Evolutionary conservation across 805 yeast species (phyloP), one percentile per base, ranked within the genome.

Genomic region (Saccharomycopsis babjevae): DNA sequence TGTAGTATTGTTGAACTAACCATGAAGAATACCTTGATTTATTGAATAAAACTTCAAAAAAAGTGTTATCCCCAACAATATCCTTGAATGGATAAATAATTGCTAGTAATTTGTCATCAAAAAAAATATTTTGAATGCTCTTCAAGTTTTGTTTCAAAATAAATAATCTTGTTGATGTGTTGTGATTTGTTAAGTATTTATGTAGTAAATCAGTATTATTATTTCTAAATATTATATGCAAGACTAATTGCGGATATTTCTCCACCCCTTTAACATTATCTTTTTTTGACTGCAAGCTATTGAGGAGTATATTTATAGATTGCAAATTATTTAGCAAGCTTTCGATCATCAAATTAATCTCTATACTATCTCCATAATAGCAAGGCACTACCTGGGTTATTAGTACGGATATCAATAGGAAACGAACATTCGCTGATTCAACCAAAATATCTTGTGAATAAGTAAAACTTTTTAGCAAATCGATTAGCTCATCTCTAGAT

Each of bases 391-490:
- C 54, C n/a, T 56, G 46, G 2, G 57, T n/a, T 15, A 62, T 30
- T n/a, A 62, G 32, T n/a, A 52, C 46, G 5, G 60, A 56, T 1
- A 60, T 54, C 20, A 62, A 39, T 50, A 58, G 40, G 54, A 62
- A 62, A 22, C 57, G 61, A 13, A 62, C 54, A 57, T 62, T 62
- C 5, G 62, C 32, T 11, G 61, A 56, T 10, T 32, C 22, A 16
- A 20, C 18, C 6, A 61, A 18, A n/a, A 32, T n/a, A 16, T 38
- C 43, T 3, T 13, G 16, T 20, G 52, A 46, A 22, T 46, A 28
- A 7, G 15, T 25, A 22, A 46, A 46, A 25, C 15, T 22, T 2
- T 46, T 20, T 4, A 46, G 28, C 52, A 46, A 46, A 11, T 11
- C 28, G 22, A 20, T 22, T 25, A 46, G n/a, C 3, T 46, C 52